A percentile compares a stretch with the other conserved stretches of the same genome.
These are phyloP conservation scores for Pythium pyrilobum DNA, from an alignment of 352 stramenopile species.

Conservation along the genomic window DNA sequence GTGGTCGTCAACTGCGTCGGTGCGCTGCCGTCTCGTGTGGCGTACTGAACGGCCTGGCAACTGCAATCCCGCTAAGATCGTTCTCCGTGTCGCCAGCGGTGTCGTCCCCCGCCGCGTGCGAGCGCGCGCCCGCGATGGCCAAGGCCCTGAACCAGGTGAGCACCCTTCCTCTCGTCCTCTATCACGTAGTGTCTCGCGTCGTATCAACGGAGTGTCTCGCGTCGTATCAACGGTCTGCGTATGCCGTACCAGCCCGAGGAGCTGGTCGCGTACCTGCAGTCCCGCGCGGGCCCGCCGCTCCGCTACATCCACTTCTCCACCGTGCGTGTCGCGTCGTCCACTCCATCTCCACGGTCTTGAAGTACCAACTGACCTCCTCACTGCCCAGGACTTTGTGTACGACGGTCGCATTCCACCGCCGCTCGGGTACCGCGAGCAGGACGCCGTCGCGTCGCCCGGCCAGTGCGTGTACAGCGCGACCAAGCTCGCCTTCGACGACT, in stretches of 20 bases:
- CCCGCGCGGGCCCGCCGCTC: constrained; percentile 15
- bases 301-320: constrained; percentile 64
- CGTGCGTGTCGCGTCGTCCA: constrained; percentile 18
- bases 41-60: no score
- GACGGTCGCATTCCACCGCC: constrained; percentile 21
- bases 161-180: not conserved
- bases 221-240: no score
- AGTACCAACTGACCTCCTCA: no score
- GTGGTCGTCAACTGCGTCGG: constrained; percentile 58
- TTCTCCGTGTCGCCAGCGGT: no score
- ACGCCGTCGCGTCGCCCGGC: constrained; percentile 10
- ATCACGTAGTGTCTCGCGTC: not conserved
- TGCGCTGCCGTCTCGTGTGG: no score
- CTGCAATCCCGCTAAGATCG: no score
- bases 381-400: constrained; percentile 60
- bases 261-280: constrained; percentile 29
- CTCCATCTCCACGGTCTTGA: no score
- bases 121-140: constrained; percentile 38
- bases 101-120: constrained; percentile 47
- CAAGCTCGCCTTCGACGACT: constrained; percentile 52
- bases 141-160: constrained; percentile 41
- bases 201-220: not conserved
- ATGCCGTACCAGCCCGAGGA: constrained; percentile 27
- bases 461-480: constrained; percentile 31
- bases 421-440: constrained; percentile 31